Conservation (phyloP, 2,329 filamentous ascomycete genomes). For the Magnaporthiopsis incrustans region DNA sequence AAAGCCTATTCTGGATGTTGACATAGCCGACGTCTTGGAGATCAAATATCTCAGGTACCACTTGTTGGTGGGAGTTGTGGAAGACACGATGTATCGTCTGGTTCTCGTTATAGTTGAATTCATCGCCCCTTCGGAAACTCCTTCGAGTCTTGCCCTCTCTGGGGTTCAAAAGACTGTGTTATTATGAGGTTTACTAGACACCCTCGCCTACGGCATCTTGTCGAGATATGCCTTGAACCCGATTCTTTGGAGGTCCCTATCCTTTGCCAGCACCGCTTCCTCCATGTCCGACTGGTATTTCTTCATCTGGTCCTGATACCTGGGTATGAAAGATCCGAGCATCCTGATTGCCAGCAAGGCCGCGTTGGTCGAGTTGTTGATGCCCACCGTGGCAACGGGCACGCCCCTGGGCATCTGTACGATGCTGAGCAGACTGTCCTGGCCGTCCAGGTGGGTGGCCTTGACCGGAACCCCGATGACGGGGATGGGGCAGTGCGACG, state of each 20-base stretch:
- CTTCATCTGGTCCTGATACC: slow-evolving; percentile 6
- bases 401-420: slow-evolving; percentile 71
- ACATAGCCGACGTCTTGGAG: no score
- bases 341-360: slow-evolving; percentile 3
- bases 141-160: no score
- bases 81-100: no score
- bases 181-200: no score
- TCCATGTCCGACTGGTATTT: slow-evolving; percentile 4
- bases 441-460: slow-evolving; percentile 62
- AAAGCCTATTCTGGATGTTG: no score
- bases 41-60: no score
- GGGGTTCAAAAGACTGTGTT: no score
- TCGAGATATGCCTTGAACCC: slow-evolving; percentile 4
- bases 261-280: slow-evolving; percentile 3
- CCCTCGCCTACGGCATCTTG: slow-evolving; percentile 2
- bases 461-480: slow-evolving; percentile 74
- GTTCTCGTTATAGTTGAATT: no score
- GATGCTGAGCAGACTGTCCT: slow-evolving; percentile 64
- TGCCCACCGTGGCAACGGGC: slow-evolving; percentile 68
- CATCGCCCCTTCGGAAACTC: no score
- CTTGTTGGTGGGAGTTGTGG: no score
- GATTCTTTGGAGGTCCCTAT: slow-evolving; percentile 1
- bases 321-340: background rate
- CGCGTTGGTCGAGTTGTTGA: slow-evolving; percentile 75
- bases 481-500: slow-evolving; percentile 61